Base-by-base conservation (phyloP, 2,329 filamentous ascomycete species). In the Ascosphaera pollenicola region DNA sequence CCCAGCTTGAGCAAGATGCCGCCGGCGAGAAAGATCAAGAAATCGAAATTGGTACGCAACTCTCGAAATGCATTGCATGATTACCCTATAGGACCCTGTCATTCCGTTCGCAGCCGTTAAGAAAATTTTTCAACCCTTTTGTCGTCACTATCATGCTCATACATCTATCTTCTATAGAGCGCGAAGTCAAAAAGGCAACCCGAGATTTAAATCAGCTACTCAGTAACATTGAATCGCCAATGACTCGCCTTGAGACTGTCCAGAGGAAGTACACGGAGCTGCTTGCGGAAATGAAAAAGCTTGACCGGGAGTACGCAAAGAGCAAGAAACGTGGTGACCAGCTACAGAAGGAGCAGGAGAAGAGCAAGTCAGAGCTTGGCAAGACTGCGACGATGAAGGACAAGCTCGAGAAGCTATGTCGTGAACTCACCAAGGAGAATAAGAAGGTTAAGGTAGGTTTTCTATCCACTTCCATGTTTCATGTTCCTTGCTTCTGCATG, bases 21-120 rank as follows among this genome's bases (percentile, higher is more conserved):
- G 84, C 84, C 8, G 82, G 83, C 43, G 85, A 93, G 56, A 93
- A 91, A 59, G 87, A 92, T 49, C 83, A 94, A 60, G 85, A 94
- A 61, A 73, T 79, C 44, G 89, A 95, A 65, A 94, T 98, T 55
- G 83, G 84, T 92, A 64, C 54, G 75, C 69, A 38, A 37, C 37
- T 39, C 38, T 43, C n/a, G n/a, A n/a, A n/a, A n/a, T n/a, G n/a
- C n/a, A n/a, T n/a, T n/a, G n/a, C n/a, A n/a, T n/a, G 34, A 11
- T 36, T 10, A 30, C 16, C 24, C 39, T 13, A 36, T 40, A 16
- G 24, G 38, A 15, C n/a, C 38, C 13, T 39, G 24, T n/a, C 30
- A 17, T 18, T 15, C n/a, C 2, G 17, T 36, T 30, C 11, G 17
- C 21, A 26, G 15, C 5, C 16, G n/a, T 11, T 21, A 18, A 21